Conservation (phyloP, 192 early-diverging fungal genomes). For the Backusella psychrophila region DNA sequence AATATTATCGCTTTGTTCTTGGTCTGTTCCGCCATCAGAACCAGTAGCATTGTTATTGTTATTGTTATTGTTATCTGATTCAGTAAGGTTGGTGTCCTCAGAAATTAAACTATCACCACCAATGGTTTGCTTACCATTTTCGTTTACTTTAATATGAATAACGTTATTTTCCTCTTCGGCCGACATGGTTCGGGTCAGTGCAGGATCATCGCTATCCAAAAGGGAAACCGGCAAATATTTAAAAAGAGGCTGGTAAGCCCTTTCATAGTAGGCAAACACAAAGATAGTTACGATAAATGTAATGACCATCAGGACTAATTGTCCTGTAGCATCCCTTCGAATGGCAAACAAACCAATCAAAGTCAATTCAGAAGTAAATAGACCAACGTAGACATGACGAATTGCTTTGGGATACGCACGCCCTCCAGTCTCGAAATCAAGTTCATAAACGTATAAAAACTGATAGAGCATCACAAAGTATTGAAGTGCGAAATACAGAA, state of each 20-base stretch:
- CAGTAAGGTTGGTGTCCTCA: not conserved
- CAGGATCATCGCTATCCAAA: conserved; percentile 11
- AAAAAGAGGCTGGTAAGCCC: conserved; percentile 40
- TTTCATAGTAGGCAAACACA: conserved; percentile 31
- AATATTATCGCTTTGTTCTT: not conserved
- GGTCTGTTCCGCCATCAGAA: not conserved
- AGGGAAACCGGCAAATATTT: conserved; percentile 41
- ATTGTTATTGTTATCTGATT: not conserved
- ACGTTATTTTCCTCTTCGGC: not conserved
- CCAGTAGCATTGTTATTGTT: not conserved
- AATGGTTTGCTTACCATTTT: not conserved
- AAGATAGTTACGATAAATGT: conserved; percentile 25
- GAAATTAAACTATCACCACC: not conserved
- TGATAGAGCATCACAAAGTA: conserved; percentile 80
- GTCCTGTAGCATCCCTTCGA: conserved; percentile 39
- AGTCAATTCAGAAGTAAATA: conserved; percentile 74
- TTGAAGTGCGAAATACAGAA: conserved; percentile 69
- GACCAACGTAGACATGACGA: conserved; percentile 61
- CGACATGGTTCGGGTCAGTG: not conserved
- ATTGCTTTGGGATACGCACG: conserved; percentile 60
- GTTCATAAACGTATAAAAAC: conserved; percentile 75
- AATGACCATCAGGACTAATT: conserved; percentile 43
- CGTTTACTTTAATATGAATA: not conserved
- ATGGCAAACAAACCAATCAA: conserved; percentile 73
- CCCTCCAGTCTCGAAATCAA: conserved; percentile 56